Evolutionary conservation across 768 basidiomycete genomes (phyloP), one percentile per base, ranked within the genome.

Genomic region (Russula abietina): DNA sequence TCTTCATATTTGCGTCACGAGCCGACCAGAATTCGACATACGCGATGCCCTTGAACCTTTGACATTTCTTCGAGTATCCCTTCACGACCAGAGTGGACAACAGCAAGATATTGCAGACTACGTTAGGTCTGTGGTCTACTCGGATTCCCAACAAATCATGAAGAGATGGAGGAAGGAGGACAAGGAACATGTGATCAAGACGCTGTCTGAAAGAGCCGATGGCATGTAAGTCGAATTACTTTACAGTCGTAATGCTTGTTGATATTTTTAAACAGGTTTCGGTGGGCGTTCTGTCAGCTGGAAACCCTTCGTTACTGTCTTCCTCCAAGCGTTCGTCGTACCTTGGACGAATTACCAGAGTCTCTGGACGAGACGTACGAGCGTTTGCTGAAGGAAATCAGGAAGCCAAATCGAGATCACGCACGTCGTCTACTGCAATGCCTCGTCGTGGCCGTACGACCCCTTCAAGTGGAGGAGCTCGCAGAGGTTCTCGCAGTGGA

Each of bases 371-470:
- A 50, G 51, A 58, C 49, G 2, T 61, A 57, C 16, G 48, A 57
- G 16, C 55, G 55, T 39, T 9, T 57, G 2, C 38, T 62, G 26
- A 33, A 10, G 36, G 36, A 32, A 24, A 61, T 61, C 39, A 39
- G 46, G 22, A 49, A 41, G 17, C 46, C 48, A 2, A 26, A 43
- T 2, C 19, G 38, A 32, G 48, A 57, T 24, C 48, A 50, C 28
- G 61, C 61, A 14, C 55, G 19, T 4, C 48, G 46, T 28, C n/a
- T 57, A 8, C 41, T 62, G 14, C 55, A 62, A 28, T 62, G 60
- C 19, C 59, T 60, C 38, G 24, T 36, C 3, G 50, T 43, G 8
- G 41, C 59, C 9, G 26, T 54, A 19, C 59, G 59, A 3, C 59
- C 59, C 8, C 59, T 60, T 33, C 11, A 12, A 10, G 51, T 60